Conservation (phyloP, 768 basidiomycete genomes). For the Mycena chlorophos region DNA sequence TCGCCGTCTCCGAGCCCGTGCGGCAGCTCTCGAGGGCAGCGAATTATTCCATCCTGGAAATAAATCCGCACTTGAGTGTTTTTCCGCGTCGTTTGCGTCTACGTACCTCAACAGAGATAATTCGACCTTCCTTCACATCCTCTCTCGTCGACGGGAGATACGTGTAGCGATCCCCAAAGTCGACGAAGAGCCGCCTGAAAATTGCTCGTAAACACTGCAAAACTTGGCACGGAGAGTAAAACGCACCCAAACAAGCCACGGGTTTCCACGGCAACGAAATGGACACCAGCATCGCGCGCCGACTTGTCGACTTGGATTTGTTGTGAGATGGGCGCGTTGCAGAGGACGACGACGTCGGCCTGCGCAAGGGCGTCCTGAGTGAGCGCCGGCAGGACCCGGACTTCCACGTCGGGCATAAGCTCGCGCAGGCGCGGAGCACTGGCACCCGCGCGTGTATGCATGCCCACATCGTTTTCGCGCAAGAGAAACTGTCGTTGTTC, state of each 20-base stretch:
- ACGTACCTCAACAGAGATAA: neutral
- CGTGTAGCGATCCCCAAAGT: neutral
- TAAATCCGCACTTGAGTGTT: too few relatives aligned
- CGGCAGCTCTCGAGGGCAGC: neutral
- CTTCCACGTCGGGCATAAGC: constrained; percentile 75
- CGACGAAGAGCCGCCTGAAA: constrained; percentile 25
- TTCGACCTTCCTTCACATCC: constrained; percentile 36
- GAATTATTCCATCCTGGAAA: neutral
- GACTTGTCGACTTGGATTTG: constrained; percentile 76
- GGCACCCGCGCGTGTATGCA: constrained; percentile 59
- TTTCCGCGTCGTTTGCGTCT: too few relatives aligned
- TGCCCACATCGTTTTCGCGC: constrained; percentile 63
- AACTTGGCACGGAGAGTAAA: constrained; percentile 48
- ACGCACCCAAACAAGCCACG: constrained; percentile 71
- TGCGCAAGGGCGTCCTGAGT: neutral
- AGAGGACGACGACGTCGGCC: constrained; percentile 66
- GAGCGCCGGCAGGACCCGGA: constrained; percentile 35
- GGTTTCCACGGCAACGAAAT: constrained; percentile 69
- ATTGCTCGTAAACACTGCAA: constrained; percentile 59
- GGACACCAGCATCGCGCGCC: constrained; percentile 66
- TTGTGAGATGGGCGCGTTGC: constrained; percentile 55
- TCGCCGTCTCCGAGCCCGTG: neutral
- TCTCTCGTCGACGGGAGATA: neutral
- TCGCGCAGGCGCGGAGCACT: constrained; percentile 66
- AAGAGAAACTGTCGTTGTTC: constrained; percentile 61